Percentiles rank a stretch among this genome's conserved stretches.
Evolutionary conservation across 1,284 basidiomycete species (phyloP).

Genomic region (Taiwanofungus camphoratus): DNA sequence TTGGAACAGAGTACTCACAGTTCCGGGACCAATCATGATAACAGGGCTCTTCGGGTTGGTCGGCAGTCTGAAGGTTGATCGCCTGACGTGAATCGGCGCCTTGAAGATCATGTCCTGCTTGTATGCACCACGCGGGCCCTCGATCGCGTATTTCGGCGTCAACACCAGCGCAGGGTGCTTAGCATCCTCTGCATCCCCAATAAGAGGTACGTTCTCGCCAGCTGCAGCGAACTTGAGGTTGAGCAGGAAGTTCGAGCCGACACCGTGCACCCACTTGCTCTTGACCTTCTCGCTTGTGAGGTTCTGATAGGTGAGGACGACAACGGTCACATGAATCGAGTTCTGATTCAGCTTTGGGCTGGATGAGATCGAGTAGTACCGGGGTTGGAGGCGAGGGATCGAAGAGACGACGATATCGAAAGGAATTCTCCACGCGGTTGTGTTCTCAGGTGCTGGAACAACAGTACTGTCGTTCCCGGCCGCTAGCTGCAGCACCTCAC

Average conservation of each 20-base stretch:
- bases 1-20: conserved; percentile 55
- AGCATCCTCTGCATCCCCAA: conserved; percentile 31
- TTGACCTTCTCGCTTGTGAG: conserved; percentile 43
- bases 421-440: conserved; percentile 87
- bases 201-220: conserved; percentile 44
- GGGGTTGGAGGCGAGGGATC: conserved; percentile 89
- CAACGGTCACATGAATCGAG: conserved; percentile 91
- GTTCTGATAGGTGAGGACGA: conserved; percentile 89
- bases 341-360: conserved; percentile 88
- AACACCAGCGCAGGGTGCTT: conserved; percentile 33
- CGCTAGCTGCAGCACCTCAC: conserved; percentile 86
- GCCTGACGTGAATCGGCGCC: conserved; percentile 89
- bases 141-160: conserved; percentile 77
- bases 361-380: conserved; percentile 98
- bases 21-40: conserved; percentile 98
- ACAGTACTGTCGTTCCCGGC: conserved; percentile 70
- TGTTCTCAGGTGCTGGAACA: conserved; percentile 58
- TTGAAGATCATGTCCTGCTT: conserved; percentile 67
- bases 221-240: conserved; percentile 82
- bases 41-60: conserved; percentile 97
- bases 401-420: conserved; percentile 95
- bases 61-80: conserved; percentile 94
- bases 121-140: conserved; percentile 87
- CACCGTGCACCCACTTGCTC: conserved; percentile 73
- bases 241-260: conserved; percentile 88